Percentiles rank a stretch among this genome's conserved stretches.
These are phyloP conservation scores for Aspergillus fischeri DNA, from an alignment of 2,329 filamentous ascomycete genomes.

Conservation along the genomic window DNA sequence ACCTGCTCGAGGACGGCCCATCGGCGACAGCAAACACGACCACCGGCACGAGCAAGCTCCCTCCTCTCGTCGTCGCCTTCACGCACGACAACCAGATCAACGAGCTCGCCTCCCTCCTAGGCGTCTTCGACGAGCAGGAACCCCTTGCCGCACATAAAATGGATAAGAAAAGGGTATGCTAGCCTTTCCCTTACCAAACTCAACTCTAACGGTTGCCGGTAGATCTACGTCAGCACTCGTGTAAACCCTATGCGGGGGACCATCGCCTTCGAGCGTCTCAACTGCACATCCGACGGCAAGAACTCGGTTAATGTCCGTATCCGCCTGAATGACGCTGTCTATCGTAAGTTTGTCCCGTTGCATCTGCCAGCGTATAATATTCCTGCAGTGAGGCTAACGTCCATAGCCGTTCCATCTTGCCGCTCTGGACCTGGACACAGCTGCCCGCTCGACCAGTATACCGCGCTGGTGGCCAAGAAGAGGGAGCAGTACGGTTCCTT, in stretches of 20 bases:
- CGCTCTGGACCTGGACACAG: constrained; percentile 53
- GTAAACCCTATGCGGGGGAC: constrained; percentile 63
- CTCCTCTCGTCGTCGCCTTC: constrained; percentile 58
- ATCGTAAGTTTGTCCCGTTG: constrained; percentile 32
- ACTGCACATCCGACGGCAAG: constrained; percentile 37
- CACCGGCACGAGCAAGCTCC: constrained; percentile 43
- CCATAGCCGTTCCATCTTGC: constrained; percentile 47
- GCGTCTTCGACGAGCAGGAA: constrained; percentile 57
- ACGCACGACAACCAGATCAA: constrained; percentile 64
- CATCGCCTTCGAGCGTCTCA: constrained; percentile 60
- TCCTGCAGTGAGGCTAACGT: not conserved
- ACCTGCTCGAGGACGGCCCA: constrained; percentile 50
- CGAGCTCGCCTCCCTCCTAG: constrained; percentile 56
- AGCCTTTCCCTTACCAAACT: constrained; percentile 45
- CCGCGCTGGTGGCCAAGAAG: constrained; percentile 43
- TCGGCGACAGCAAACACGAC: constrained; percentile 43
- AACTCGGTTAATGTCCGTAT: constrained; percentile 50
- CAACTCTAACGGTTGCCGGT: constrained; percentile 38
- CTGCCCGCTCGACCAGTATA: constrained; percentile 48
- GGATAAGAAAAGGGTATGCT: constrained; percentile 31
- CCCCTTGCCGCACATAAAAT: constrained; percentile 47
- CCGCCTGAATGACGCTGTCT: constrained; percentile 60
- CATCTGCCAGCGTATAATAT: not conserved
- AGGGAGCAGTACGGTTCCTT: constrained; percentile 49
- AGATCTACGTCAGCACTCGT: constrained; percentile 13